Evolutionary conservation across 345 rosid genomes (phyloP).

Genomic region (Salix koriyanagi): DNA sequence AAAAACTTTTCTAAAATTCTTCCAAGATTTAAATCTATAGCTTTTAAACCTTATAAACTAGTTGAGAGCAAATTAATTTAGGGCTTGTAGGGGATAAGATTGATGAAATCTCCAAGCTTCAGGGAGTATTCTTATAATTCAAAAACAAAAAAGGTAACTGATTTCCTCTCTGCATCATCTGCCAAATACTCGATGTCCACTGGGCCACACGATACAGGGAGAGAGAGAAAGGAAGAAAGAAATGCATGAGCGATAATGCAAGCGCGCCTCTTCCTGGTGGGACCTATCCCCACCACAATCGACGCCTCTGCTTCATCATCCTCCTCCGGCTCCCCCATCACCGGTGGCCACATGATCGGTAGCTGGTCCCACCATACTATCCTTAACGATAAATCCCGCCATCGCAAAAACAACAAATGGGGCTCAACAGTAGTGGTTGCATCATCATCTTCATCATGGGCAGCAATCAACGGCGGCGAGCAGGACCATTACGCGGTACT

Average conservation of each 20-base stretch:
- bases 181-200: too few relatives aligned
- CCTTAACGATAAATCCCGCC: not conserved
- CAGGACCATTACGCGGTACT: constrained; percentile 68
- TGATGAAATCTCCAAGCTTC: too few relatives aligned
- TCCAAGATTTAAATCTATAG: too few relatives aligned
- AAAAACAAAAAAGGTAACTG: too few relatives aligned
- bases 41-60: not conserved
- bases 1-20: too few relatives aligned
- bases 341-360: not conserved
- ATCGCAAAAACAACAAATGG: constrained; percentile 23
- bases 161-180: too few relatives aligned
- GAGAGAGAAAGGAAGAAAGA: too few relatives aligned
- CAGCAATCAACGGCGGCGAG: constrained; percentile 34
- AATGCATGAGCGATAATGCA: constrained; percentile 46
- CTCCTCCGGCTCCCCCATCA: constrained; percentile 1
- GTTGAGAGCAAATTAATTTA: too few relatives aligned
- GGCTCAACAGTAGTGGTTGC: constrained; percentile 25
- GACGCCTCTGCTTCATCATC: constrained; percentile 26
- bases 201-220: too few relatives aligned
- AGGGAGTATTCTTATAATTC: too few relatives aligned
- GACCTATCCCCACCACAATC: constrained; percentile 48
- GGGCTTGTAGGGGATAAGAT: too few relatives aligned
- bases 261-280: constrained; percentile 58
- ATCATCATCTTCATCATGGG: constrained; percentile 34
- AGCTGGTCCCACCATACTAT: constrained; percentile 18